Base-by-base conservation (phyloP, 116 monocot genomes). In the Iris pallida region DNA sequence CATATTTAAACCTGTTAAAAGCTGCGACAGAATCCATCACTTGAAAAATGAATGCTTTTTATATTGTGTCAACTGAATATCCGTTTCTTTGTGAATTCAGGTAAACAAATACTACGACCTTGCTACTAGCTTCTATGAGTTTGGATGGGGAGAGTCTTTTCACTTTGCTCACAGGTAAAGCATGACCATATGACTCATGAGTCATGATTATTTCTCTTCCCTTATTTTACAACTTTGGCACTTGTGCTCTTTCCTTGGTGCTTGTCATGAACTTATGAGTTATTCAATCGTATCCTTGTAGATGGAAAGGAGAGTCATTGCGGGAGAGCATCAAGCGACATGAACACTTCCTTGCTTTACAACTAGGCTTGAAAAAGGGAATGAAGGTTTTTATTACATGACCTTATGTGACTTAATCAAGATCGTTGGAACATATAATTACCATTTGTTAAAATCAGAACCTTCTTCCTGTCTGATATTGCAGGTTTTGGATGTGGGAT, bases 121-220 rank as follows among this genome's bases (percentile, higher is more conserved):
- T 64, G 89, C 89, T 48, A 96, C 96, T 44, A 91, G 96, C 79
- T 96, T 91, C 75, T 96, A 96, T 70, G 96, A 96, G 68, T 96
- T 70, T 96, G 96, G 96, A 44, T 96, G 96, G 96, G 96, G 96
- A 71, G 96, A 96, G 69, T 96, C 96, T 53, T 96, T 96, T 73
- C 96, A 96, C 79, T 96, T 96, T 83, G 96, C 91, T 52, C 84
- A 78, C 74, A 96, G 96, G 96, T 87, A 61, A 30, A 60, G 82
- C 20, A 52, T 7, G 55, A 30, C 71, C 16, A 51, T 51, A 13
- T 51, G 49, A 45, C 16, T 63, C 16, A 18, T 16, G 43, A 62
- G 14, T 5, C n/a, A 10, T 64, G 13, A 18, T 43, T 16, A 7
- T 13, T 4, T 61, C 16, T 5, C 61, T 6, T 44, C 16, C 5